Evolutionary conservation across 2,329 filamentous ascomycete genomes (phyloP).

Genomic region (Cadophora malorum): DNA sequence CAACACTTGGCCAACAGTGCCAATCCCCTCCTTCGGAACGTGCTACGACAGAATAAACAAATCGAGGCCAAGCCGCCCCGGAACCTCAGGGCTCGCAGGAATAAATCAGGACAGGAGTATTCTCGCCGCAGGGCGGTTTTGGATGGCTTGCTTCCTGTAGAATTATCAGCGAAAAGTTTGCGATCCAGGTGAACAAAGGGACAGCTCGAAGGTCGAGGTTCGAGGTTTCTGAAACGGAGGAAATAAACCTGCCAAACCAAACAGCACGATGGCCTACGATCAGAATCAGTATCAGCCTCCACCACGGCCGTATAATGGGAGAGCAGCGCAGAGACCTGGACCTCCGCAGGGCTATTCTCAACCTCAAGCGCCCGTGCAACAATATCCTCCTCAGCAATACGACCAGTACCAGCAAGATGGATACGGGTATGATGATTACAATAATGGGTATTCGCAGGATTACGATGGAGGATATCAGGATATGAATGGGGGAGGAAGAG

Average conservation of each 20-base stretch:
- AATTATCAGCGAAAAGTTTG: neutral
- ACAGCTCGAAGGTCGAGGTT: conserved; percentile 6
- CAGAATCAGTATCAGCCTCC: conserved; percentile 42
- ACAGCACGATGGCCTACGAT: conserved; percentile 44
- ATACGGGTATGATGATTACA: conserved; percentile 42
- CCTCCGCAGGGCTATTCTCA: conserved; percentile 41
- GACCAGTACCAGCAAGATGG: conserved; percentile 43
- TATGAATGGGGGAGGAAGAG: conserved; percentile 41
- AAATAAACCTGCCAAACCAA: neutral
- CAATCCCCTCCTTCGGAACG: conserved; percentile 13
- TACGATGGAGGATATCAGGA: conserved; percentile 40
- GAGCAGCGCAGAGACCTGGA: conserved; percentile 39
- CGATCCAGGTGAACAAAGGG: conserved; percentile 7
- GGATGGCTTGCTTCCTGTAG: conserved; percentile 21
- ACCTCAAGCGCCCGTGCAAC: conserved; percentile 45
- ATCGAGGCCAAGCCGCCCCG: neutral
- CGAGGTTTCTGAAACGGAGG: conserved; percentile 3
- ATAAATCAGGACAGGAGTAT: neutral
- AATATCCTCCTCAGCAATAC: conserved; percentile 71
- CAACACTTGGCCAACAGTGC: conserved; percentile 9
- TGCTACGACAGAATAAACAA: neutral
- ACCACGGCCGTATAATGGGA: conserved; percentile 42
- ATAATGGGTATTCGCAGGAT: conserved; percentile 39
- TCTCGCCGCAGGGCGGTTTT: conserved; percentile 12
- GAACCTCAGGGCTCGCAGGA: neutral